These are phyloP conservation scores for Fonsecaea pedrosoi DNA, from an alignment of 2,329 filamentous ascomycete species.

Conservation along the genomic window DNA sequence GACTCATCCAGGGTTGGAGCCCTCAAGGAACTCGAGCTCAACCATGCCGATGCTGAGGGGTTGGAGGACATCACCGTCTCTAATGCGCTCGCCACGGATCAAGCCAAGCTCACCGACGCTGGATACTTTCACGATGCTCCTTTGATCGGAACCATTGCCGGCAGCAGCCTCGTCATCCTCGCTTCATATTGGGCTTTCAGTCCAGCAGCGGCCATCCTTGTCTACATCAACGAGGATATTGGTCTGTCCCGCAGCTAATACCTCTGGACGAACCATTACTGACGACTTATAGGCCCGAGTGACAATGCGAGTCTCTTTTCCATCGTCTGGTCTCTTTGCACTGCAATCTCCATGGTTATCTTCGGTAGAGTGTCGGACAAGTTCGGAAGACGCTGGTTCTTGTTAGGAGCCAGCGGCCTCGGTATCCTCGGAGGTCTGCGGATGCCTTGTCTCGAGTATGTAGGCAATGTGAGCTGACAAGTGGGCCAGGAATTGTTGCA, in stretches of 20 bases:
- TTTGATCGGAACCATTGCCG: no score
- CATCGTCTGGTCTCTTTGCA: constrained; percentile 30
- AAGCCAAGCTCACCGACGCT: background rate
- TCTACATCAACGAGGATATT: constrained; percentile 29
- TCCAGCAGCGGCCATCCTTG: constrained; percentile 33
- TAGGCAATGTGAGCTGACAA: no score
- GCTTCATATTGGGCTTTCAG: constrained; percentile 26
- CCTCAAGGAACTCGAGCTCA: background rate
- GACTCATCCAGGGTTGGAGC: no score
- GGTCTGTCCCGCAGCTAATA: no score
- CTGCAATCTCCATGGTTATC: constrained; percentile 28
- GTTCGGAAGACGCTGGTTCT: constrained; percentile 32
- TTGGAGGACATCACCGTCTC: background rate
- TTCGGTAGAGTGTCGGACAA: constrained; percentile 35
- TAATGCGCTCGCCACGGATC: background rate
- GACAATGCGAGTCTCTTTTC: constrained; percentile 26
- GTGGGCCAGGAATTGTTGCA: constrained; percentile 41
- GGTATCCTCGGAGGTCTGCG: constrained; percentile 23
- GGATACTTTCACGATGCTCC: no score
- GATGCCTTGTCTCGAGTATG: no score
- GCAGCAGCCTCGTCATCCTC: background rate
- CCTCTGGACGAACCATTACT: no score
- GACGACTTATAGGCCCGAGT: no score
- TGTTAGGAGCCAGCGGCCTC: constrained; percentile 22
- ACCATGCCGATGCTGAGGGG: background rate